A percentile compares a stretch with the other conserved stretches of the same genome.
Evolutionary conservation across 306 rosid genomes (phyloP).

Genomic region (Comarum palustre): DNA sequence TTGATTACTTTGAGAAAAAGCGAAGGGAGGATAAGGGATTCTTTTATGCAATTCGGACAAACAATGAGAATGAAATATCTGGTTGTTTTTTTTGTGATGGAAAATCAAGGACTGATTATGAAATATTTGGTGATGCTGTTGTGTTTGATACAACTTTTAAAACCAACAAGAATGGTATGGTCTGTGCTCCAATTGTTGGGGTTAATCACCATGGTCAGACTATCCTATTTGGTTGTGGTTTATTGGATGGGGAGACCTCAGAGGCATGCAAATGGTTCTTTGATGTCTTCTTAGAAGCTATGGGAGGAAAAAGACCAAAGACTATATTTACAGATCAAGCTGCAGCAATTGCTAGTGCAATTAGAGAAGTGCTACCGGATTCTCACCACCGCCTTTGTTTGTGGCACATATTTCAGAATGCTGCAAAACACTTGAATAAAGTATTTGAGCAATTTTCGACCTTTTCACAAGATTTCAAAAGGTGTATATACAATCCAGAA

Average conservation of each 20-base stretch:
- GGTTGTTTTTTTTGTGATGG: background rate
- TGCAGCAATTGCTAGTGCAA: background rate
- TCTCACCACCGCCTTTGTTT: too few relatives aligned
- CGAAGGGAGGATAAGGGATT: background rate
- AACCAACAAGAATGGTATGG: background rate
- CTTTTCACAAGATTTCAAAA: background rate
- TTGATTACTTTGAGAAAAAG: background rate
- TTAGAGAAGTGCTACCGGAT: too few relatives aligned
- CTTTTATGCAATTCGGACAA: background rate
- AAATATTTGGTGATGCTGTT: background rate
- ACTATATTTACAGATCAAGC: background rate
- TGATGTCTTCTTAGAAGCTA: background rate
- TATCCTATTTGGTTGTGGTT: background rate
- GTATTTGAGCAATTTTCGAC: background rate
- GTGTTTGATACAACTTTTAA: background rate
- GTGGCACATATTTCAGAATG: too few relatives aligned
- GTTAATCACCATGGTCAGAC: background rate
- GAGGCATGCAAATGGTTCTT: slow-evolving; percentile 1
- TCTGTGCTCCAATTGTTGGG: background rate
- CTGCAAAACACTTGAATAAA: background rate
- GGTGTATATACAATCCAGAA: background rate
- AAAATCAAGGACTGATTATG: background rate
- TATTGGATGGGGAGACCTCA: background rate
- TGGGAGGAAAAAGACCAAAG: background rate
- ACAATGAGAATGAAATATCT: background rate